A percentile compares a stretch with the other conserved stretches of the same genome.
These are phyloP conservation scores for Xanthoconium purpureum DNA, from an alignment of 768 basidiomycete genomes.

Conservation along the genomic window DNA sequence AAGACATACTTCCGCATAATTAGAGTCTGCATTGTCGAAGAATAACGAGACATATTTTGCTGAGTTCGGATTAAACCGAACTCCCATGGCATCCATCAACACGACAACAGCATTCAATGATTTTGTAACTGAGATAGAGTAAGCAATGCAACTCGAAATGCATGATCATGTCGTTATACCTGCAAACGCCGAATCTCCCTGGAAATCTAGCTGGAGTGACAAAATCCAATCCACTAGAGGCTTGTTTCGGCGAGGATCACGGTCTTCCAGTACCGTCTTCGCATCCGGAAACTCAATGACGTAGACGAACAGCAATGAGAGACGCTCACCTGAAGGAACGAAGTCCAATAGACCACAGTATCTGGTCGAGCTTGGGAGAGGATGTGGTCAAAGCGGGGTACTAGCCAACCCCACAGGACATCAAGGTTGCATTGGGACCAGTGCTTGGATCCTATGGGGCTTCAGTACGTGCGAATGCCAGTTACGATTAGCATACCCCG, in stretches of 20 bases:
- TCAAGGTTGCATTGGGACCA: constrained; percentile 59
- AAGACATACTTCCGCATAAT: constrained; percentile 73
- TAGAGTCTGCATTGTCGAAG: constrained; percentile 74
- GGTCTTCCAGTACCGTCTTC: constrained; percentile 55
- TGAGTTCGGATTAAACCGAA: constrained; percentile 64
- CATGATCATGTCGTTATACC: constrained; percentile 44
- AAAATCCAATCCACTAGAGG: constrained; percentile 76
- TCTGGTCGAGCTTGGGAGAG: constrained; percentile 81
- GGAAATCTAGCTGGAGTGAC: constrained; percentile 74
- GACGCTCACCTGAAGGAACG: constrained; percentile 42
- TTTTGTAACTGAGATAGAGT: constrained; percentile 61
- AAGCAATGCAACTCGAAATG: background rate
- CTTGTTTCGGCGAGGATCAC: constrained; percentile 77
- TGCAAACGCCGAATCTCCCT: constrained; percentile 82
- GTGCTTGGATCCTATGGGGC: constrained; percentile 68
- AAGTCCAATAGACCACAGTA: constrained; percentile 75
- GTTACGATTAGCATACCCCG: constrained; percentile 48
- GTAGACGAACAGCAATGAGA: background rate
- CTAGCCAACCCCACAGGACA: constrained; percentile 72
- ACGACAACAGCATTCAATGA: constrained; percentile 63
- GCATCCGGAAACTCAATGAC: constrained; percentile 7
- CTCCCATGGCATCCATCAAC: constrained; percentile 61
- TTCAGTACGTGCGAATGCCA: constrained; percentile 6
- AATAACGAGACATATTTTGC: constrained; percentile 67
- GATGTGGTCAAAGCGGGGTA: constrained; percentile 56